phyloP scores from a whole-genome alignment of 148 eudicot genomes.

The Gaultheria prostrata region DNA sequence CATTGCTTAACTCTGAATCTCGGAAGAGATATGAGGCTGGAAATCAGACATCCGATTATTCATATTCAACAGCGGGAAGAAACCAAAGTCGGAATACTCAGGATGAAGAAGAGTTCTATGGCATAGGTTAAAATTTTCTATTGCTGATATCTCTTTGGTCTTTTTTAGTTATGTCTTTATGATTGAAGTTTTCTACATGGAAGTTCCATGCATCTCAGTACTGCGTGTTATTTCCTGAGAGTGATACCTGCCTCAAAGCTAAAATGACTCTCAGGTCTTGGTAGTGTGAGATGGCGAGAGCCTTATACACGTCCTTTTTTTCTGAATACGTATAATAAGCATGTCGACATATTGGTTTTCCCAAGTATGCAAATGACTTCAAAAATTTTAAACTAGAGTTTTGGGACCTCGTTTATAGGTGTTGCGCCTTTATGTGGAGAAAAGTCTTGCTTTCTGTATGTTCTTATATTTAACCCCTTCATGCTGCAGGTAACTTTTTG shows the following conservation, averaged over 20 bases:
- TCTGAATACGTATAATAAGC: background rate
- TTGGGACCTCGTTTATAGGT: background rate
- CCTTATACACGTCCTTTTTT: background rate
- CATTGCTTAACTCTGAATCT: slow-evolving; percentile 70
- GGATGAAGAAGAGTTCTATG: slow-evolving; percentile 91
- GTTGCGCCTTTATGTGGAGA: background rate
- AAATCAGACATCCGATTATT: slow-evolving; percentile 43
- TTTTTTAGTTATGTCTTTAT: background rate
- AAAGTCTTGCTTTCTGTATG: background rate
- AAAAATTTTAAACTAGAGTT: no score
- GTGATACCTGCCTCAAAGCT: background rate
- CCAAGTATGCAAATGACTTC: background rate
- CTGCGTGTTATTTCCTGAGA: background rate
- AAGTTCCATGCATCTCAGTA: background rate
- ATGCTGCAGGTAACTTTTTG: slow-evolving; percentile 95
- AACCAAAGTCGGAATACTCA: slow-evolving; percentile 36
- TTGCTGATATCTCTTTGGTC: background rate
- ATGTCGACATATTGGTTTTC: background rate
- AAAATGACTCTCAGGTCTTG: background rate
- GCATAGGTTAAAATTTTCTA: slow-evolving; percentile 61
- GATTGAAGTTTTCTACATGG: background rate
- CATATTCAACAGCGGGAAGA: slow-evolving; percentile 60
- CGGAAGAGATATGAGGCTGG: slow-evolving; percentile 56
- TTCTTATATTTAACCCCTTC: slow-evolving; percentile 52
- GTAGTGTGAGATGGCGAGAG: background rate